A percentile compares a stretch with the other conserved stretches of the same genome.
Evolutionary conservation across 1,284 basidiomycete genomes (phyloP).

Genomic region (Fomitopsis betulina): DNA sequence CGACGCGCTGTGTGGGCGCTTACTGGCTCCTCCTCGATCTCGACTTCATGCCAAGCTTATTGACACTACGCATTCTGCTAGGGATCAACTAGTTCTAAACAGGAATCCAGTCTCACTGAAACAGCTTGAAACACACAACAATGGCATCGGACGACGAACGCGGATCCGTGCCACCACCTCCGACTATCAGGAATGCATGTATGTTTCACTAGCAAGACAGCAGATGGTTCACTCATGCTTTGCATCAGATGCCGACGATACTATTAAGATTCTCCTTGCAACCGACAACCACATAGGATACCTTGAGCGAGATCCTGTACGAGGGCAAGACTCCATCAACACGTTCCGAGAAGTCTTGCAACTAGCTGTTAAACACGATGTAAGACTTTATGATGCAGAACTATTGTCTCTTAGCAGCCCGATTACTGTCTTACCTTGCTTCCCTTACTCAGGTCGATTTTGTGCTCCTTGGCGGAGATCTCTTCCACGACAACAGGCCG

Average conservation of each 20-base stretch:
- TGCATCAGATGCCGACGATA: conserved; percentile 54
- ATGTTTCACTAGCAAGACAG: conserved; percentile 17
- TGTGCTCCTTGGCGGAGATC: conserved; percentile 89
- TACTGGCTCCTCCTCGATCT: too few species aligned
- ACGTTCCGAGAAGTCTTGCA: conserved; percentile 94
- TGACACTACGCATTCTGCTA: too few species aligned
- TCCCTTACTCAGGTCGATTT: conserved; percentile 78
- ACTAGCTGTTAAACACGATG: conserved; percentile 84
- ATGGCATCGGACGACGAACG: conserved; percentile 13
- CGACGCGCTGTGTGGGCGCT: conserved; percentile 1
- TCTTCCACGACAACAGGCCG: conserved; percentile 98
- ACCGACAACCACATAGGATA: conserved; percentile 98
- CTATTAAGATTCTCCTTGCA: conserved; percentile 82
- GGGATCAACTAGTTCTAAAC: too few species aligned
- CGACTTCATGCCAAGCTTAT: too few species aligned
- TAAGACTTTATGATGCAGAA: conserved; percentile 30
- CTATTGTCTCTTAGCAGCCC: too few species aligned
- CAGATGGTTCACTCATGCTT: not conserved
- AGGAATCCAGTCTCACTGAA: not conserved
- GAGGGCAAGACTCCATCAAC: conserved; percentile 94
- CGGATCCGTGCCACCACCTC: conserved; percentile 12
- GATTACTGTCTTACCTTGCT: not conserved
- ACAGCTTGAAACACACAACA: not conserved
- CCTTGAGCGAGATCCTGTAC: conserved; percentile 90
- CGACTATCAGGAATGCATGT: conserved; percentile 35